Evolutionary conservation across 2,329 filamentous ascomycete species (phyloP).

Genomic region (Bimuria novae-zelandiae): DNA sequence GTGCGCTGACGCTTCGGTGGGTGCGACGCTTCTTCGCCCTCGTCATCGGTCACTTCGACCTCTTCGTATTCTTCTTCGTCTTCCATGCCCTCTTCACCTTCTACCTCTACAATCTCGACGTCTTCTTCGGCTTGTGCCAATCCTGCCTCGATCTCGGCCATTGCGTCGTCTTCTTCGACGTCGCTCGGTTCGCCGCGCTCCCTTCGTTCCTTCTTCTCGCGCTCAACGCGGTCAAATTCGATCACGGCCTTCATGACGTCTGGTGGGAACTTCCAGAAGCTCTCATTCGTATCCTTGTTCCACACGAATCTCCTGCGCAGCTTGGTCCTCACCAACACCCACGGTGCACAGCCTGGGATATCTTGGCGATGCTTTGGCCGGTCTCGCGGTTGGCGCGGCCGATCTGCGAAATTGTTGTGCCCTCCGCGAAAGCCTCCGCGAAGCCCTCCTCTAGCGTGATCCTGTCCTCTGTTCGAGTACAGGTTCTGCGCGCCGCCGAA

Average conservation of each 20-base stretch:
- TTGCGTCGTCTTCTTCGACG: constrained; percentile 39
- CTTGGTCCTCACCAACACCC: constrained; percentile 92
- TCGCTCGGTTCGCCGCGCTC: constrained; percentile 52
- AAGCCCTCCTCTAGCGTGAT: constrained; percentile 43
- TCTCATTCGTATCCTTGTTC: constrained; percentile 82
- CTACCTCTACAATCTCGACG: constrained; percentile 38
- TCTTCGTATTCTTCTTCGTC: constrained; percentile 78
- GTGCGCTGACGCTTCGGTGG: constrained; percentile 56
- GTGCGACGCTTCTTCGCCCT: constrained; percentile 55
- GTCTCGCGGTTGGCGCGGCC: constrained; percentile 73
- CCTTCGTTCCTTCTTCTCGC: constrained; percentile 63
- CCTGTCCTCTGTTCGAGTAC: constrained; percentile 19
- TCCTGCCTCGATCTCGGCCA: constrained; percentile 41
- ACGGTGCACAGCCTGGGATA: constrained; percentile 83
- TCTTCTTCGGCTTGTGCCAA: constrained; percentile 37
- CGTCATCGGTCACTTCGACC: constrained; percentile 70
- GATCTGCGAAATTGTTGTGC: constrained; percentile 61
- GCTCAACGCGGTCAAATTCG: constrained; percentile 72
- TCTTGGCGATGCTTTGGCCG: constrained; percentile 77
- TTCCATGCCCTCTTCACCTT: constrained; percentile 49
- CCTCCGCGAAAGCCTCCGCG: constrained; percentile 48
- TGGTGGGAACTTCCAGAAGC: constrained; percentile 92
- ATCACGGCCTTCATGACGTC: constrained; percentile 77
- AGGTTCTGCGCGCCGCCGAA: constrained; percentile 32
- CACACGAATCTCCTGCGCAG: constrained; percentile 87